Evolutionary conservation across 352 stramenopile genomes (phyloP).

Genomic region (Globisporangium barbulae): DNA sequence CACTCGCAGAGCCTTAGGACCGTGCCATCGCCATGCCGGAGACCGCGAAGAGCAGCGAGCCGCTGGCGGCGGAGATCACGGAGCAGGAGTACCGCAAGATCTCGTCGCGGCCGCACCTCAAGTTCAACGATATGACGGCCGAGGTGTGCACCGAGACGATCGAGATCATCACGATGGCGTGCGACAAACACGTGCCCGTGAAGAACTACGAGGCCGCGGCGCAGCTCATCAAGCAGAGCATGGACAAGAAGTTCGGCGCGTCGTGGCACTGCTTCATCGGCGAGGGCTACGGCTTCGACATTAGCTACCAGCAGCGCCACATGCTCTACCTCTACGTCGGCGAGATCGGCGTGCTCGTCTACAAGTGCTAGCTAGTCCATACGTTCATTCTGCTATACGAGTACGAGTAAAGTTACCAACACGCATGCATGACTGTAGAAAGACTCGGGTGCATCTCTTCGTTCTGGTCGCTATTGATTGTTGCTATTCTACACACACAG

Average conservation of each 20-base stretch:
- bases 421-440: neutral
- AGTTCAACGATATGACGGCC: conserved; percentile 89
- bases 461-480: conserved; percentile 5
- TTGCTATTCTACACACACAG: neutral
- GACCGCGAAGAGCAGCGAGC: conserved; percentile 34
- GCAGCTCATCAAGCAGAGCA: conserved; percentile 94
- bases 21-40: conserved; percentile 39
- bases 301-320: conserved; percentile 95
- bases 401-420: neutral
- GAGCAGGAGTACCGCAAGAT: conserved; percentile 84
- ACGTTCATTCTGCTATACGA: neutral
- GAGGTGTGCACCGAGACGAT: conserved; percentile 94
- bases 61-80: conserved; percentile 41
- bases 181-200: conserved; percentile 92
- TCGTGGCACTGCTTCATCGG: conserved; percentile 96
- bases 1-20: too few relatives aligned
- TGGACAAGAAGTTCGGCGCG: conserved; percentile 97
- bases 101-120: conserved; percentile 75
- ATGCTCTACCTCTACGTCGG: conserved; percentile 95
- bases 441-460: too few relatives aligned
- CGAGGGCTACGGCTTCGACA: conserved; percentile 96
- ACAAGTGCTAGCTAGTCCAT: conserved; percentile 84
- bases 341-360: conserved; percentile 93
- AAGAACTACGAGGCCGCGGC: conserved; percentile 94
- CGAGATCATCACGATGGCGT: conserved; percentile 96